phyloP scores from a whole-genome alignment of 495 filamentous ascomycete genomes.

The Penicillium malachiteum region DNA sequence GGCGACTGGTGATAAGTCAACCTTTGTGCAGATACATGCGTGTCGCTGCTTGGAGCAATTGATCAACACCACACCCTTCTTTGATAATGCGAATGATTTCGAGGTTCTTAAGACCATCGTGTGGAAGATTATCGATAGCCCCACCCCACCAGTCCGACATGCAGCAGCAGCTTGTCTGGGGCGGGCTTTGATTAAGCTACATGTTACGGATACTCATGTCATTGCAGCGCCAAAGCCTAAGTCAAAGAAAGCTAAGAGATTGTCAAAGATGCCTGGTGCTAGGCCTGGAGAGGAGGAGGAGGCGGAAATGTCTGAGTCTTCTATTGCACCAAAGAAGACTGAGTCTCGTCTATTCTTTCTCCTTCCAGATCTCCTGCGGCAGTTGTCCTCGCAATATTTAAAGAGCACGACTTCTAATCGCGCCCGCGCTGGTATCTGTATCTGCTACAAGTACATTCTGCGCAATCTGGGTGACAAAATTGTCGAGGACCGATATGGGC shows the following conservation, averaged over 20 bases:
- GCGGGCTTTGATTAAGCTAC: conserved; percentile 72
- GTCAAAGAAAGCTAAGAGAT: conserved; percentile 70
- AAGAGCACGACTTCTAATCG: conserved; percentile 77
- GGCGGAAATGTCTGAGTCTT: conserved; percentile 67
- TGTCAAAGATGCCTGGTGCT: conserved; percentile 66
- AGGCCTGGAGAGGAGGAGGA: conserved; percentile 72
- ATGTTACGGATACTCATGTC: conserved; percentile 61
- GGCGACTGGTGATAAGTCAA: conserved; percentile 76
- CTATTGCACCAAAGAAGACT: conserved; percentile 66
- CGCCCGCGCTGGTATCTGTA: conserved; percentile 76
- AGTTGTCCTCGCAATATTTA: conserved; percentile 79
- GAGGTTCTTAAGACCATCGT: conserved; percentile 76
- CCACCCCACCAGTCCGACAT: conserved; percentile 69
- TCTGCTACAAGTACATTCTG: conserved; percentile 82
- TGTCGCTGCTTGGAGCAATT: conserved; percentile 79
- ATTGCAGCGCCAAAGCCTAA: conserved; percentile 62
- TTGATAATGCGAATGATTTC: conserved; percentile 89
- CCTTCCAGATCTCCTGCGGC: conserved; percentile 75
- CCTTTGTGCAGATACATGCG: conserved; percentile 74
- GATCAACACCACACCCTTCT: conserved; percentile 68
- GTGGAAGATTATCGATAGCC: conserved; percentile 82
- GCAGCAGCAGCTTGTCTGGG: conserved; percentile 87
- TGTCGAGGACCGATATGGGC: conserved; percentile 75
- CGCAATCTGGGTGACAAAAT: conserved; percentile 70
- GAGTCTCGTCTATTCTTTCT: conserved; percentile 68